Percentiles rank a stretch among this genome's conserved stretches.
Evolutionary conservation across 2,329 filamentous ascomycete genomes (phyloP).

Genomic region (Epichloe gansuensis): DNA sequence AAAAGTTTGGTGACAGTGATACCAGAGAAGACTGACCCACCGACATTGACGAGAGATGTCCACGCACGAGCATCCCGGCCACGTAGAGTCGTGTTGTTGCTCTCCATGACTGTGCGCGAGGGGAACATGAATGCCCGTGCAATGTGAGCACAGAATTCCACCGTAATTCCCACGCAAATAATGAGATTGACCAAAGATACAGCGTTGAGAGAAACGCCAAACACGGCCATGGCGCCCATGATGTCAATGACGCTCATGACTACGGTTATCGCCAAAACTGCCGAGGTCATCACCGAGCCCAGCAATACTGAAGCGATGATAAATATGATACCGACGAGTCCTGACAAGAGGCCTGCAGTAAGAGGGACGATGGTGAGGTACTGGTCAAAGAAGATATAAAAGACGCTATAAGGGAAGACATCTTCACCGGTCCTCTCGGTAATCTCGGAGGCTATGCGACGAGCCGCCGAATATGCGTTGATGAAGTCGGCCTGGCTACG

Average conservation of each 20-base stretch:
- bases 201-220: constrained; percentile 82
- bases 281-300: constrained; percentile 69
- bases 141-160: constrained; percentile 96
- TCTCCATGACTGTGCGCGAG: constrained; percentile 65
- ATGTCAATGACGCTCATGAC: constrained; percentile 91
- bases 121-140: constrained; percentile 95
- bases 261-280: constrained; percentile 75
- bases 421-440: constrained; percentile 58
- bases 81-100: constrained; percentile 61
- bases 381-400: constrained; percentile 99
- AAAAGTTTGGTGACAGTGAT: constrained; percentile 94
- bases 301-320: constrained; percentile 66
- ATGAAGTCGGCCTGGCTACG: constrained; percentile 89
- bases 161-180: constrained; percentile 90
- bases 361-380: constrained; percentile 76
- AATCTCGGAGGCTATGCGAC: constrained; percentile 72
- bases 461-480: constrained; percentile 73
- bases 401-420: constrained; percentile 92
- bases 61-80: constrained; percentile 77
- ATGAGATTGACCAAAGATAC: constrained; percentile 92
- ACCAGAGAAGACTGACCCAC: constrained; percentile 85
- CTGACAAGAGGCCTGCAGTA: constrained; percentile 65
- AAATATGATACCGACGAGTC: constrained; percentile 77
- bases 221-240: constrained; percentile 84
- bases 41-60: constrained; percentile 89